These are phyloP conservation scores for Melocanna baccifera DNA, from an alignment of 176 grass and related monocot species.

Conservation along the genomic window DNA sequence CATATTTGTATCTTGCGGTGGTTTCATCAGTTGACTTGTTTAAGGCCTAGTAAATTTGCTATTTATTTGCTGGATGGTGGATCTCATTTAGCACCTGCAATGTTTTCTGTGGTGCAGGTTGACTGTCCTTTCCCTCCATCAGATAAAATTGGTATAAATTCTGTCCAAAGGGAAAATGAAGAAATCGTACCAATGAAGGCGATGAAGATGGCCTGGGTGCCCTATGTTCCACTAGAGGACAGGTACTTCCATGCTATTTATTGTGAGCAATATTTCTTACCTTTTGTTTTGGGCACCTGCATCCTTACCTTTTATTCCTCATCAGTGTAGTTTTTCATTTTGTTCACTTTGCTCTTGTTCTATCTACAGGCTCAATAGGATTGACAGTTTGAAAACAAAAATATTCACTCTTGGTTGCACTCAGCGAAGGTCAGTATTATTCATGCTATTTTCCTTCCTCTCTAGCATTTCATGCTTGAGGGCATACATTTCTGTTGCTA, in stretches of 20 bases:
- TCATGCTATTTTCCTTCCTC: neutral
- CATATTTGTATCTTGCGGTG: neutral
- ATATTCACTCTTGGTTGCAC: slow-evolving; percentile 90
- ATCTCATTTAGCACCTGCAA: neutral
- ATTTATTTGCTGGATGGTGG: neutral
- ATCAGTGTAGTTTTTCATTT: neutral
- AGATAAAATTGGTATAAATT: slow-evolving; percentile 94
- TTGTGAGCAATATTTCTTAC: slow-evolving; percentile 6
- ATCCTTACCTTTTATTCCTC: neutral
- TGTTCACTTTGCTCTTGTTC: slow-evolving; percentile 18
- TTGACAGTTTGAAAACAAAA: slow-evolving; percentile 72
- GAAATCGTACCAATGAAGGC: slow-evolving; percentile 87
- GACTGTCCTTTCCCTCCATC: slow-evolving; percentile 79
- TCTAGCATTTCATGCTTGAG: neutral
- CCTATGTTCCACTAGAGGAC: slow-evolving; percentile 80
- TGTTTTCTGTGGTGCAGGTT: slow-evolving; percentile 49
- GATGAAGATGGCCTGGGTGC: slow-evolving; percentile 98
- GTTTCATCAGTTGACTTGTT: neutral
- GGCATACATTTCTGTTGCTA: neutral
- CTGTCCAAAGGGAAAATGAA: slow-evolving; percentile 84
- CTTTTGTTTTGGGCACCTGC: slow-evolving; percentile 14
- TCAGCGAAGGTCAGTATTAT: slow-evolving; percentile 70
- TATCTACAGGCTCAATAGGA: slow-evolving; percentile 49
- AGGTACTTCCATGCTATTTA: slow-evolving; percentile 45
- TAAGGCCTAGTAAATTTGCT: neutral